Conservation (phyloP, 1,139 yeast genomes). For the Ogataea hybrid region DNA sequence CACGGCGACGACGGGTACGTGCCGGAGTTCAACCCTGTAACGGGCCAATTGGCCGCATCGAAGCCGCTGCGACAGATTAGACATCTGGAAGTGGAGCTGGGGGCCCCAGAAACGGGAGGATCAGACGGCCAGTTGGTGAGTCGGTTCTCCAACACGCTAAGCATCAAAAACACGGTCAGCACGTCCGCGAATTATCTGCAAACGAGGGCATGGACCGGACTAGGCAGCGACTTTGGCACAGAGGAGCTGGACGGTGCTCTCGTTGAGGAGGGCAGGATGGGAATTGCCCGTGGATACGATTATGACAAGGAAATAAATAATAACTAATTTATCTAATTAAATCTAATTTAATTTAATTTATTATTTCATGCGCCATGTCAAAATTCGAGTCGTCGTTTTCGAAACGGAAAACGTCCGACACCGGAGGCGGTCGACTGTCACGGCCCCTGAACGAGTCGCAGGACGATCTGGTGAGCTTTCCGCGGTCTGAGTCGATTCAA, state of each 20-base stretch:
- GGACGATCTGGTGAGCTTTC: slow-evolving; percentile 17
- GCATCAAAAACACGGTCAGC: slow-evolving; percentile 76
- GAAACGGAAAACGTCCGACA: slow-evolving; percentile 10
- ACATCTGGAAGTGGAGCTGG: slow-evolving; percentile 55
- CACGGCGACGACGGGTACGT: slow-evolving; percentile 53
- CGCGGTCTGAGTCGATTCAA: slow-evolving; percentile 1
- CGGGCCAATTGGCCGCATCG: slow-evolving; percentile 72
- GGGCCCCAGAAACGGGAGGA: slow-evolving; percentile 14
- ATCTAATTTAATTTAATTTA: not conserved
- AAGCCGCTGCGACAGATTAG: slow-evolving; percentile 69
- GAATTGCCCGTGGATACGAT: slow-evolving; percentile 83
- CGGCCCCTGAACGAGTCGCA: not conserved
- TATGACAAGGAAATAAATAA: slow-evolving; percentile 16
- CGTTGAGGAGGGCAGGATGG: slow-evolving; percentile 78
- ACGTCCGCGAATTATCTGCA: slow-evolving; percentile 83
- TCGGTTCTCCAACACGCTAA: slow-evolving; percentile 57
- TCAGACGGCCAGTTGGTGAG: slow-evolving; percentile 45
- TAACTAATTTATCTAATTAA: not conserved
- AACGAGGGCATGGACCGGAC: slow-evolving; percentile 79
- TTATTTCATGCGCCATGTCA: slow-evolving; percentile 12
- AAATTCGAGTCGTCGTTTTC: slow-evolving; percentile 24
- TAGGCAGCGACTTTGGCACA: slow-evolving; percentile 73
- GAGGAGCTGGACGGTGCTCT: slow-evolving; percentile 56
- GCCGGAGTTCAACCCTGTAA: slow-evolving; percentile 86
- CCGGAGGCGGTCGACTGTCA: not conserved